Evolutionary conservation across 1,139 yeast genomes (phyloP).

Genomic region (Yamadazyma songkhlaensis): DNA sequence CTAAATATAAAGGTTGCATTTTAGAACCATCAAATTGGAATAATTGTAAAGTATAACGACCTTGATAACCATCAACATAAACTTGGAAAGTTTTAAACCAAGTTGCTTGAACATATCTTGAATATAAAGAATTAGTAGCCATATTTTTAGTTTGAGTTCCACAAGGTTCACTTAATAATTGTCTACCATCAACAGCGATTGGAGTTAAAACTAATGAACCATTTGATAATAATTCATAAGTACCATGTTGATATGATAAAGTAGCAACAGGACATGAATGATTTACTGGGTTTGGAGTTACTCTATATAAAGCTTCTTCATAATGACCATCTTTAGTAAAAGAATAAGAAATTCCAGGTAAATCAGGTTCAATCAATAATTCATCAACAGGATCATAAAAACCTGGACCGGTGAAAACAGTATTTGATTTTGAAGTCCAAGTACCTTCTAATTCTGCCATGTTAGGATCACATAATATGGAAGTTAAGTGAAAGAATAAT

Average conservation of each 20-base stretch:
- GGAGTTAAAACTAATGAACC: constrained; percentile 75
- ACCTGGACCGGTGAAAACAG: constrained; percentile 96
- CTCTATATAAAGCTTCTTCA: constrained; percentile 86
- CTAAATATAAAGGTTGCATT: constrained; percentile 85
- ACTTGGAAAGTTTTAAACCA: constrained; percentile 58
- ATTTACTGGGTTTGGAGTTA: constrained; percentile 65
- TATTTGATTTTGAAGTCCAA: constrained; percentile 90
- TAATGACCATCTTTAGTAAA: constrained; percentile 88
- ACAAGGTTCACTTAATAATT: constrained; percentile 86
- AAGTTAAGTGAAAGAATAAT: constrained; percentile 4
- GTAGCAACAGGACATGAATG: constrained; percentile 85
- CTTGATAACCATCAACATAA: constrained; percentile 73
- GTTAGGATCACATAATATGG: constrained; percentile 21
- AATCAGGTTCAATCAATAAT: constrained; percentile 86
- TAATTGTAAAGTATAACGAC: constrained; percentile 71
- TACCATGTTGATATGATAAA: constrained; percentile 86
- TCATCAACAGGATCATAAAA: constrained; percentile 96
- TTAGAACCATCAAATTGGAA: constrained; percentile 80
- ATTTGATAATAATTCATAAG: constrained; percentile 57
- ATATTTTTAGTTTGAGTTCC: constrained; percentile 36
- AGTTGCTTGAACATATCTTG: constrained; percentile 69
- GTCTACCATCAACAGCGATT: constrained; percentile 87
- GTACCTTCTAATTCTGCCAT: constrained; percentile 69
- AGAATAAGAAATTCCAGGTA: constrained; percentile 91
- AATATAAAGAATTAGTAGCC: constrained; percentile 48